A percentile compares a stretch with the other conserved stretches of the same genome.
Conservation (phyloP, 805 yeast species). For the Candida bentonensis region DNA sequence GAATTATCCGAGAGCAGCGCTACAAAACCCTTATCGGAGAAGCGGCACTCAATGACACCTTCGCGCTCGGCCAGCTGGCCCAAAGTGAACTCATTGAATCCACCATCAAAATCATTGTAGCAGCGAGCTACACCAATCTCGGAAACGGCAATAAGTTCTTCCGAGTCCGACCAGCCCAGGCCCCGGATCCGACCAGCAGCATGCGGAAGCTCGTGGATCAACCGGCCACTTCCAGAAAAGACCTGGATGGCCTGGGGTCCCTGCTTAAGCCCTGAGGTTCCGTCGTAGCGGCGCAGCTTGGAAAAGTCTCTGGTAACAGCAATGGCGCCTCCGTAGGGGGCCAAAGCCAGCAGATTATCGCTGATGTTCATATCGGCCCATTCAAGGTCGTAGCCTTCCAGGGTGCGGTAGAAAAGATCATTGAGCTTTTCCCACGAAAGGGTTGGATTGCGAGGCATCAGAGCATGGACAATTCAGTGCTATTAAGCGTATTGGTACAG, state of each 20-base stretch:
- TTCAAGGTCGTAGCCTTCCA: slow-evolving; percentile 40
- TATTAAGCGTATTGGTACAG: too few relatives aligned
- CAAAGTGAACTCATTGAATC: slow-evolving; percentile 40
- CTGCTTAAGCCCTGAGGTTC: slow-evolving; percentile 5
- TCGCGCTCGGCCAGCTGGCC: slow-evolving; percentile 22
- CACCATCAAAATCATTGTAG: slow-evolving; percentile 54
- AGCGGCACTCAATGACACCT: slow-evolving; percentile 24
- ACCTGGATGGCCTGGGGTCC: slow-evolving; percentile 10
- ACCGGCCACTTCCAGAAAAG: slow-evolving; percentile 11
- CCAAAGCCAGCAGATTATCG: slow-evolving; percentile 34
- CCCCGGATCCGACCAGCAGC: slow-evolving; percentile 35
- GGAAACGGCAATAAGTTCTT: slow-evolving; percentile 42
- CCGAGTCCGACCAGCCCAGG: slow-evolving; percentile 38
- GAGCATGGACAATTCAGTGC: too few relatives aligned
- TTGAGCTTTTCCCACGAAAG: slow-evolving; percentile 67
- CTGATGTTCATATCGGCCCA: slow-evolving; percentile 30
- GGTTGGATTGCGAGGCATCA: slow-evolving; percentile 9
- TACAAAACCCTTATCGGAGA: slow-evolving; percentile 32
- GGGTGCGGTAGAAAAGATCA: slow-evolving; percentile 50
- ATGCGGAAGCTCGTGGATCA: not conserved
- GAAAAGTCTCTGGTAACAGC: slow-evolving; percentile 29
- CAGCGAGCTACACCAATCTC: slow-evolving; percentile 38
- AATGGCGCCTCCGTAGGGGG: slow-evolving; percentile 40
- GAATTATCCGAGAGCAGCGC: slow-evolving; percentile 27
- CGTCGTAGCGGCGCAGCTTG: slow-evolving; percentile 12